Percentiles rank a stretch among this genome's conserved stretches.
These are phyloP conservation scores for Begonia loranthoides DNA, from an alignment of 306 rosid species.

Conservation along the genomic window DNA sequence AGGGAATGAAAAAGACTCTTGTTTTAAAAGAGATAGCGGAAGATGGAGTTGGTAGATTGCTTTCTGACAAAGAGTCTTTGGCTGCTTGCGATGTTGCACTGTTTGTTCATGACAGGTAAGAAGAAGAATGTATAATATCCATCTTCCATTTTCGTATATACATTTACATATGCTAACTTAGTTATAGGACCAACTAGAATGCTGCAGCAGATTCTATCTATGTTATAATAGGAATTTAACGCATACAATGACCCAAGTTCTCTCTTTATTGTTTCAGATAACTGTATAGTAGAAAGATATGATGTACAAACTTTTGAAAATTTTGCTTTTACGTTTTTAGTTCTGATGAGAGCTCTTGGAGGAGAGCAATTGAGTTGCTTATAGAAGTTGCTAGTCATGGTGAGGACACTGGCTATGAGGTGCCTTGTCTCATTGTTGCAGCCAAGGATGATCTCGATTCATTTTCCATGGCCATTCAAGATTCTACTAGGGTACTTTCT, in stretches of 20 bases:
- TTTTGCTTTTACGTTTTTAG: constrained; percentile 17
- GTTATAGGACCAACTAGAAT: no score
- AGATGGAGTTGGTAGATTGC: constrained; percentile 50
- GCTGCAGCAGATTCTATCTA: no score
- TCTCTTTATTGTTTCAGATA: no score
- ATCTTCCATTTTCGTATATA: no score
- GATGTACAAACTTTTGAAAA: no score
- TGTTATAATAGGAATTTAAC: no score
- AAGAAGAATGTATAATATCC: no score
- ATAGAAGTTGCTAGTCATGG: constrained; percentile 89
- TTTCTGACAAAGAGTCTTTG: constrained; percentile 74
- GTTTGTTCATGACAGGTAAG: constrained; percentile 83
- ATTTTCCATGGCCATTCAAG: constrained; percentile 82
- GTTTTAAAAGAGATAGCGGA: constrained; percentile 81
- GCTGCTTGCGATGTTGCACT: constrained; percentile 87
- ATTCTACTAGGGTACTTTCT: constrained; percentile 81
- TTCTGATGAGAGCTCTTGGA: constrained; percentile 86
- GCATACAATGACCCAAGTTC: no score
- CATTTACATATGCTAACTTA: no score
- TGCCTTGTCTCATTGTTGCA: constrained; percentile 97
- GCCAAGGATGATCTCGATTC: constrained; percentile 88
- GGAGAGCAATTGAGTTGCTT: constrained; percentile 59
- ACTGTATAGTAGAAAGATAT: no score
- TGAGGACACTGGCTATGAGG: constrained; percentile 90
- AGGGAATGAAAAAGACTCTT: constrained; percentile 67